Evolutionary conservation across 2,329 filamentous ascomycete genomes (phyloP), one percentile per base, ranked within the genome.

Genomic region (Cercospora canescens): DNA sequence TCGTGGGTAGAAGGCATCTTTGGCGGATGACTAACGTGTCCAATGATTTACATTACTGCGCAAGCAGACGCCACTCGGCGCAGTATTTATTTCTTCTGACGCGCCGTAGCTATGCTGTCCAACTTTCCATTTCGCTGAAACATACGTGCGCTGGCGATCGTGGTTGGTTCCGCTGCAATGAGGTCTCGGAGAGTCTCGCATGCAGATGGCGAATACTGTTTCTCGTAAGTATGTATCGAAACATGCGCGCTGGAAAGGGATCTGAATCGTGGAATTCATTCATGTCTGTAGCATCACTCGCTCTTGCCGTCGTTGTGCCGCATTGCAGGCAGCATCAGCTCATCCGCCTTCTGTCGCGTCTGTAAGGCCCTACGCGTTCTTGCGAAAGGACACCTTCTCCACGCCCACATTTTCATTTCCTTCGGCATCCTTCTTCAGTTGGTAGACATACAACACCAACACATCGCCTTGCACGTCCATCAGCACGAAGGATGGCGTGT

Each of bases 381-480:
- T 86, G 73, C 84, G 80, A 74, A 84, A 86, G 54, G 81, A 84
- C 39, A 86, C 84, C 73, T 86, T 86, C 75, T 86, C 84, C 66
- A 86, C 84, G 7, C 81, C 82, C 24, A 86, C 84, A 63, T 78
- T 85, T 75, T 86, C 83, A 39, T 79, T 81, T 4, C 84, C 84
- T 67, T 84, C 80, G 37, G 79, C 82, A 64, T 85, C 83, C 69
- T 80, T 85, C 70, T 82, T 81, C 64, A 86, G 74, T 72, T 86
- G 84, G 69, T 98, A 98, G 61, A 98, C 94, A 79, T 98, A 98
- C 58, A 98, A 85, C 66, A 96, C 96, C 71, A 98, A 86, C 16
- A 96, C 96, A 77, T 97, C 96, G 34, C 94, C 94, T 87, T 98
- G 94, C 37, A 97, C 94, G 86, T 98, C 94, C 94, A 98, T 97